A percentile compares a stretch with the other conserved stretches of the same genome.
phyloP scores from a whole-genome alignment of 2,329 filamentous ascomycete genomes.

The Venturia asperata region DNA sequence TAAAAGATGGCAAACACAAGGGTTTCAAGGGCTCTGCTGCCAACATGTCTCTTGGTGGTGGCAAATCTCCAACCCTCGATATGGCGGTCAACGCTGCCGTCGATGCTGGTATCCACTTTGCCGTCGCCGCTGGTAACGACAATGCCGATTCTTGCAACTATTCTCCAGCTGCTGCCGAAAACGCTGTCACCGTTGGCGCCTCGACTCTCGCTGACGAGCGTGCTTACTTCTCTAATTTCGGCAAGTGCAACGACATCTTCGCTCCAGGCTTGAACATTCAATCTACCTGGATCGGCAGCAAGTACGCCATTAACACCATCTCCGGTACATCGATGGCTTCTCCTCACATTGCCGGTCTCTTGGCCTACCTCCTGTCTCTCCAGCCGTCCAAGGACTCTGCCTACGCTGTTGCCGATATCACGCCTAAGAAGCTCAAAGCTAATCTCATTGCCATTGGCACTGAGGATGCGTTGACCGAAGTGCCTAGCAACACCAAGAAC shows the following conservation, averaged over 20 bases:
- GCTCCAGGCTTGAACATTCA: slow-evolving; percentile 93
- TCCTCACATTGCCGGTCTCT: slow-evolving; percentile 89
- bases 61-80: slow-evolving; percentile 89
- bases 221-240: slow-evolving; percentile 99
- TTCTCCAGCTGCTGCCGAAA: slow-evolving; percentile 85
- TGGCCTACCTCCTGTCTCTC: slow-evolving; percentile 96
- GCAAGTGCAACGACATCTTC: slow-evolving; percentile 99
- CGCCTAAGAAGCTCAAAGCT: slow-evolving; percentile 88
- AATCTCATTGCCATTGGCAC: slow-evolving; percentile 80
- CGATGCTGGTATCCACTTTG: slow-evolving; percentile 87
- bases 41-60: slow-evolving; percentile 98
- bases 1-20: slow-evolving; percentile 79
- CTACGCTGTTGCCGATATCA: slow-evolving; percentile 82
- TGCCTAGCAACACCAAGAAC: slow-evolving; percentile 83
- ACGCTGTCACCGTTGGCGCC: slow-evolving; percentile 92
- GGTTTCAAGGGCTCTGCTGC: slow-evolving; percentile 98
- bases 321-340: slow-evolving; percentile 99
- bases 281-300: slow-evolving; percentile 97
- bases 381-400: slow-evolving; percentile 86
- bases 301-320: slow-evolving; percentile 96
- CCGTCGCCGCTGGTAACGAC: slow-evolving; percentile 96
- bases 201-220: slow-evolving; percentile 90
- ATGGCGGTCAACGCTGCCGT: slow-evolving; percentile 91
- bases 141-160: slow-evolving; percentile 99
- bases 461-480: slow-evolving; percentile 65